These are phyloP conservation scores for Solanum rostratum DNA, from an alignment of 257 asterid genomes.

Conservation along the genomic window DNA sequence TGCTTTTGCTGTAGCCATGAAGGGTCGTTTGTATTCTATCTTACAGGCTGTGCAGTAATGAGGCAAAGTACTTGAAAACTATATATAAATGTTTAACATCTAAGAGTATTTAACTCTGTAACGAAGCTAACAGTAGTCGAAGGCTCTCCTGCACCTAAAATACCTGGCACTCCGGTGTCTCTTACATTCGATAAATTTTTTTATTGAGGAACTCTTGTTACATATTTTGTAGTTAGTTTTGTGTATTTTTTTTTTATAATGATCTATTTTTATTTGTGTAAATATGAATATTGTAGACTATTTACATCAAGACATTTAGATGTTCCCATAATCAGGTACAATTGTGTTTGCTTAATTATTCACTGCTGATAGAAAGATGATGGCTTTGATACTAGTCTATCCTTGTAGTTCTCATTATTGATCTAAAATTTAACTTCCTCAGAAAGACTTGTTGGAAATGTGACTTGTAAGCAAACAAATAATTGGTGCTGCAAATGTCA, in stretches of 20 bases:
- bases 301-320: slow-evolving; percentile 84
- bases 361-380: background rate
- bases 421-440: background rate
- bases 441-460: background rate
- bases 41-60: too few relatives aligned
- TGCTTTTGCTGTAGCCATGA: too few relatives aligned
- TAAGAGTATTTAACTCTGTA: too few relatives aligned
- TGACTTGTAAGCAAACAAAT: background rate
- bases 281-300: slow-evolving; percentile 40
- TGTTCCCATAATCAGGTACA: slow-evolving; percentile 91
- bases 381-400: background rate
- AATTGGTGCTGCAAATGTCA: too few relatives aligned
- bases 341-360: background rate
- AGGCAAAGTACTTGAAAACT: too few relatives aligned
- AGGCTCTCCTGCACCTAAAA: slow-evolving; percentile 28
- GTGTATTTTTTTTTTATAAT: background rate
- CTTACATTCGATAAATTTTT: background rate
- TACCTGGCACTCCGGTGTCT: slow-evolving; percentile 84
- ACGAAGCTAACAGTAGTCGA: slow-evolving; percentile 10
- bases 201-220: background rate
- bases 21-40: too few relatives aligned
- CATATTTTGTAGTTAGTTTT: background rate
- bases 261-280: background rate
- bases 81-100: too few relatives aligned
- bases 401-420: background rate